These are phyloP conservation scores for Acer negundo DNA, from an alignment of 345 rosid species.

Conservation along the genomic window DNA sequence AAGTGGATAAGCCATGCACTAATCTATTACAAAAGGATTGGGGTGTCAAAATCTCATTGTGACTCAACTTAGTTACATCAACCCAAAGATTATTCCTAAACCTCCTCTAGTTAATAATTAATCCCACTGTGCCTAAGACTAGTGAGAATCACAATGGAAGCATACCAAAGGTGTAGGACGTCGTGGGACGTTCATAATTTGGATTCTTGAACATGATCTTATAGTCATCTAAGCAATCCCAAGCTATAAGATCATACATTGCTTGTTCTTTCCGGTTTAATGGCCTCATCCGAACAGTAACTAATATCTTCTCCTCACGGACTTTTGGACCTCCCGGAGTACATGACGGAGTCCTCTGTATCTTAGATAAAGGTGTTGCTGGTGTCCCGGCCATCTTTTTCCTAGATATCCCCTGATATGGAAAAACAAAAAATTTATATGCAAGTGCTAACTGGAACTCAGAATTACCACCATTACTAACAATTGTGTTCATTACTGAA, in stretches of 20 bases:
- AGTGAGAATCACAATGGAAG: neutral
- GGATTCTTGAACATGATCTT: conserved; percentile 66
- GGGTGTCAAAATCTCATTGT: neutral
- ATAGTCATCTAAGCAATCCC: conserved; percentile 79
- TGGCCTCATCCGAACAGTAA: conserved; percentile 84
- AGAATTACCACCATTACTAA: neutral
- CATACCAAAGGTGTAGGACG: conserved; percentile 64
- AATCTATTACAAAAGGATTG: neutral
- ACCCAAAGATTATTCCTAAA: neutral
- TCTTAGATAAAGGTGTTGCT: conserved; percentile 65
- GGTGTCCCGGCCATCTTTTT: conserved; percentile 60
- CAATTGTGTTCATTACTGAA: neutral
- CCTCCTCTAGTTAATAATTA: neutral
- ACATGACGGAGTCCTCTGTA: conserved; percentile 43
- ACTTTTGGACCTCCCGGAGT: conserved; percentile 67
- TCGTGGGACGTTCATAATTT: conserved; percentile 53
- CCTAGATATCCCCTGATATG: conserved; percentile 17
- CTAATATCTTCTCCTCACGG: conserved; percentile 86
- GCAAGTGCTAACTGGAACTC: neutral
- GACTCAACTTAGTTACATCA: neutral
- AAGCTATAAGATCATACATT: conserved; percentile 84
- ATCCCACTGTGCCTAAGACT: neutral
- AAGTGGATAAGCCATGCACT: neutral
- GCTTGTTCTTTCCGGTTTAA: conserved; percentile 82
- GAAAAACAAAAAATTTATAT: conserved; percentile 9